Evolutionary conservation across 1,284 basidiomycete genomes (phyloP).

Genomic region (Coniferiporia weirii): DNA sequence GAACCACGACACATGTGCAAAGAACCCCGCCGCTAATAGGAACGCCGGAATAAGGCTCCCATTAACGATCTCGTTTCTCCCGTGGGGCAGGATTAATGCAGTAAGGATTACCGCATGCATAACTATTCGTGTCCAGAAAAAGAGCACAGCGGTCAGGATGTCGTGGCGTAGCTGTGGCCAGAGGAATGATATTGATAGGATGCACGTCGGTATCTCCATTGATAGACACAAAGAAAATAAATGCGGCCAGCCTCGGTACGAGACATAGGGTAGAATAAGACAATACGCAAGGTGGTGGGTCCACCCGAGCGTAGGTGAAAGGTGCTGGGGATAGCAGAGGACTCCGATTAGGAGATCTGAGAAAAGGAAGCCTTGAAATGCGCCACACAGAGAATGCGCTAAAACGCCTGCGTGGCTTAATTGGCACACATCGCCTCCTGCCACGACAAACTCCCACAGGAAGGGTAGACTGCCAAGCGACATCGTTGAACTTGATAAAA

Average conservation of each 20-base stretch:
- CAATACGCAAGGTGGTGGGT: conserved; percentile 9
- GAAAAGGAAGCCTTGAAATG: conserved; percentile 15
- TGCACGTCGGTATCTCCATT: conserved; percentile 14
- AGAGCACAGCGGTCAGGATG: neutral
- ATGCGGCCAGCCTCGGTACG: conserved; percentile 9
- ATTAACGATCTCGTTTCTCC: neutral
- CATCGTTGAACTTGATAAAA: conserved; percentile 1
- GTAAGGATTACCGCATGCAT: conserved; percentile 1
- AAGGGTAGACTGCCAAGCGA: conserved; percentile 11
- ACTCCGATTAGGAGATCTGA: conserved; percentile 10
- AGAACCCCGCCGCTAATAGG: neutral
- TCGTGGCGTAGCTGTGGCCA: conserved; percentile 12
- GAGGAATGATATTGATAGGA: conserved; percentile 3
- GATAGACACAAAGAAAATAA: conserved; percentile 5
- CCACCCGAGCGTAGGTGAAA: conserved; percentile 5
- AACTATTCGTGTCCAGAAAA: conserved; percentile 3
- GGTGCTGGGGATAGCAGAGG: neutral
- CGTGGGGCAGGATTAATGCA: neutral
- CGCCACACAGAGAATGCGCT: conserved; percentile 2
- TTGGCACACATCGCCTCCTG: neutral
- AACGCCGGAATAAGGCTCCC: conserved; percentile 7
- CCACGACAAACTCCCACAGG: neutral
- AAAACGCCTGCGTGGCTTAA: neutral
- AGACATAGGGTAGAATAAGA: neutral
- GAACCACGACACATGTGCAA: conserved; percentile 8